These are phyloP conservation scores for Pestalotiopsis sp. DNA, from an alignment of 2,329 filamentous ascomycete genomes.

Conservation along the genomic window DNA sequence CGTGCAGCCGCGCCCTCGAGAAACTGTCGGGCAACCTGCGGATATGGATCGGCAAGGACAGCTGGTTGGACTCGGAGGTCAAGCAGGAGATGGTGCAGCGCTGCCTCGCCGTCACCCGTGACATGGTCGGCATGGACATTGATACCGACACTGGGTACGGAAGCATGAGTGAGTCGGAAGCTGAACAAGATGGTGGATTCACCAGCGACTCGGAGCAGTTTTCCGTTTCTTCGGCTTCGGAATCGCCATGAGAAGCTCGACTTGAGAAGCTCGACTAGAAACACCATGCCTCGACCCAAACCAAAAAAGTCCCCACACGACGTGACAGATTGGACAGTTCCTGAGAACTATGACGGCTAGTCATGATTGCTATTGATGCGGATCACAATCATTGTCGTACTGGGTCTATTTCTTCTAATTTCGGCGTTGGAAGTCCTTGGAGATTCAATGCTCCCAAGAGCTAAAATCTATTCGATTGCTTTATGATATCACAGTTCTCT, in stretches of 20 bases:
- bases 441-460: background rate
- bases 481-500: background rate
- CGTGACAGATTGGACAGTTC: no score
- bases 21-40: conserved; percentile 59
- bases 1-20: conserved; percentile 54
- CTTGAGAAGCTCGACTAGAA: background rate
- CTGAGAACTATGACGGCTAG: no score
- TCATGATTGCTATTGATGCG: background rate
- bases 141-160: conserved; percentile 60
- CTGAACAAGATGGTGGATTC: conserved; percentile 16
- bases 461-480: background rate
- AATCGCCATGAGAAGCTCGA: background rate
- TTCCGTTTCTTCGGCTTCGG: background rate
- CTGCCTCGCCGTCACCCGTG: conserved; percentile 59
- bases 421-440: background rate
- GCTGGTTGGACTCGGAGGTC: conserved; percentile 53
- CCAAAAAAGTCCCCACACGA: background rate
- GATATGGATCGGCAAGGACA: conserved; percentile 60
- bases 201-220: conserved; percentile 13
- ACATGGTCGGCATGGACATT: conserved; percentile 60
- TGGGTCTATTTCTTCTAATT: background rate
- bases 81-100: conserved; percentile 57
- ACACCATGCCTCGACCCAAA: background rate
- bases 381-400: background rate
- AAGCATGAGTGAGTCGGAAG: conserved; percentile 55